phyloP scores from a whole-genome alignment of 2,329 filamentous ascomycete species.

The Monilinia polystroma region DNA sequence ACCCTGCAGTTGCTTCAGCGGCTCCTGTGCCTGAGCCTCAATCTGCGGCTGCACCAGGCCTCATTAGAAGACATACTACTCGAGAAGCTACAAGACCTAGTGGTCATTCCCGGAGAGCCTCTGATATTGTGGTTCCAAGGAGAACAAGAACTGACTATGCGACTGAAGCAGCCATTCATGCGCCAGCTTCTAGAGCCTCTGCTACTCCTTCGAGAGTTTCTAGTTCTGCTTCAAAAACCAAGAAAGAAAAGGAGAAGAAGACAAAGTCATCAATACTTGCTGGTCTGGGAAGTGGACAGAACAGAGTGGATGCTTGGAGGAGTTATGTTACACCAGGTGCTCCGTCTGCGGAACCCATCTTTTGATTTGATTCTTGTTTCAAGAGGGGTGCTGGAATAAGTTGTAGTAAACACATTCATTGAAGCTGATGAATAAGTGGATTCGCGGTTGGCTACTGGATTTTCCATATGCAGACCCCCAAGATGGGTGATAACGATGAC shows the following conservation, averaged over 20 bases:
- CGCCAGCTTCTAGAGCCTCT: constrained; percentile 27
- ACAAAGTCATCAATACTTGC: constrained; percentile 31
- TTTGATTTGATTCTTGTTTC: constrained; percentile 23
- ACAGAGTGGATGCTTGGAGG: constrained; percentile 39
- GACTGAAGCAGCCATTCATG: constrained; percentile 34
- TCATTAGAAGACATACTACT: constrained; percentile 34
- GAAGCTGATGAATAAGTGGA: neutral
- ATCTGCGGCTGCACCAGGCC: constrained; percentile 25
- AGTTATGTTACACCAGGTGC: constrained; percentile 36
- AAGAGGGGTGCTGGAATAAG: too few relatives aligned
- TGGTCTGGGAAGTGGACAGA: constrained; percentile 34
- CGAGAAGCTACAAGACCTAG: constrained; percentile 32
- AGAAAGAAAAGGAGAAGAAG: constrained; percentile 8
- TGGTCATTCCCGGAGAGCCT: constrained; percentile 20
- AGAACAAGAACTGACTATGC: constrained; percentile 35
- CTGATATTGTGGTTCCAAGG: constrained; percentile 34
- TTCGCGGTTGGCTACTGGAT: neutral
- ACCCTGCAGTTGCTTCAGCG: constrained; percentile 25
- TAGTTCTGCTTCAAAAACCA: neutral
- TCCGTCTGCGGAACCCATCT: constrained; percentile 36
- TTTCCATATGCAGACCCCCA: neutral
- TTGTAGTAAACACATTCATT: neutral
- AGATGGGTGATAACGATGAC: neutral
- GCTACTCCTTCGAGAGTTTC: constrained; percentile 11
- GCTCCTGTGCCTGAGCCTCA: constrained; percentile 21